These are phyloP conservation scores for Ceratocystis variospora DNA, from an alignment of 2,329 filamentous ascomycete species.

Conservation along the genomic window DNA sequence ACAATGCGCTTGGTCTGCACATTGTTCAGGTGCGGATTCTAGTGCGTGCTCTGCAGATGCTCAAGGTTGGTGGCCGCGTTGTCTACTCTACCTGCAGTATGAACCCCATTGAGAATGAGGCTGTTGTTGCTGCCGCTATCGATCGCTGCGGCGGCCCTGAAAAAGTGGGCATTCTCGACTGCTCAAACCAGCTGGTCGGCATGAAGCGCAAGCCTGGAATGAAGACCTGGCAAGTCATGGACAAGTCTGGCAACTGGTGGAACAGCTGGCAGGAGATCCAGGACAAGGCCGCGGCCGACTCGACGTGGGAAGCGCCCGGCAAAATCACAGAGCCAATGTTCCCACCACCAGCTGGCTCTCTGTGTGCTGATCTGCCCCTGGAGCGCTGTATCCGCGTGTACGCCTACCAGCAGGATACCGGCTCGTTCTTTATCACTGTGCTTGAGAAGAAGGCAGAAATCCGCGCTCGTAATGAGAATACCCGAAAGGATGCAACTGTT, in stretches of 20 bases:
- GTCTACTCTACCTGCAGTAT: conserved; percentile 98
- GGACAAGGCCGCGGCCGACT: conserved; percentile 48
- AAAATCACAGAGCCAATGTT: conserved; percentile 76
- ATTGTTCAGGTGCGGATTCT: conserved; percentile 79
- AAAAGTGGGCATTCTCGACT: conserved; percentile 76
- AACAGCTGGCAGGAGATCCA: conserved; percentile 71
- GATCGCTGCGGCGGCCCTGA: conserved; percentile 71
- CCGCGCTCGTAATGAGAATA: conserved; percentile 56
- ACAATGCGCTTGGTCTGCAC: conserved; percentile 76
- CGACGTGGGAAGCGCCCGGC: conserved; percentile 41
- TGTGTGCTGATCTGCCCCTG: conserved; percentile 55
- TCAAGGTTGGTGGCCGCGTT: conserved; percentile 85
- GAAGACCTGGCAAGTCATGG: conserved; percentile 79
- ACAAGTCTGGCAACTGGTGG: conserved; percentile 69
- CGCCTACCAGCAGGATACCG: conserved; percentile 88
- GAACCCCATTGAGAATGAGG: conserved; percentile 96
- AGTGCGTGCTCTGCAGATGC: conserved; percentile 82
- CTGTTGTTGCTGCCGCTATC: conserved; percentile 77
- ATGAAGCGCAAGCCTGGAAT: conserved; percentile 67
- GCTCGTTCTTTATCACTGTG: conserved; percentile 93
- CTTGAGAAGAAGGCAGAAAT: conserved; percentile 85
- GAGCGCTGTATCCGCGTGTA: conserved; percentile 90
- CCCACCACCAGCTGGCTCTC: conserved; percentile 41
- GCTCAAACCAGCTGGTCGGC: conserved; percentile 59
- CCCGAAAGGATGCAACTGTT: conserved; percentile 21